A percentile compares a stretch with the other conserved stretches of the same genome.
These are phyloP conservation scores for Diophrys appendiculata DNA, from an alignment of 73 alveolate genomes.

Conservation along the genomic window DNA sequence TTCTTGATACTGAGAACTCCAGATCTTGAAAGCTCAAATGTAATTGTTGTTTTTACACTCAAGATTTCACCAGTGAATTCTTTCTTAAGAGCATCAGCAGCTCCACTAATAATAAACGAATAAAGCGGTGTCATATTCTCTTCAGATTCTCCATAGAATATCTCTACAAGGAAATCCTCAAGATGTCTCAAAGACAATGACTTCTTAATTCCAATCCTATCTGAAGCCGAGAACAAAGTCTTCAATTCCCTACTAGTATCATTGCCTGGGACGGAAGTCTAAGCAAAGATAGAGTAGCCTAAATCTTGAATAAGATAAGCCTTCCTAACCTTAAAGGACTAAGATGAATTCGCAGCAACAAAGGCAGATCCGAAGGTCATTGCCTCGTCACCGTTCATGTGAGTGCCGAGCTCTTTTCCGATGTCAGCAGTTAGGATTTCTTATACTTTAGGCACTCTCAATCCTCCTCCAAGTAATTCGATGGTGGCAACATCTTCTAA, in stretches of 20 bases:
- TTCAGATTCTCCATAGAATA: neutral
- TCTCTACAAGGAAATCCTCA: conserved; percentile 9
- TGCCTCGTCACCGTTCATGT: conserved; percentile 97
- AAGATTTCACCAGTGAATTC: neutral
- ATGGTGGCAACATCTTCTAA: conserved; percentile 75
- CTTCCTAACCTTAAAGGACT: conserved; percentile 54
- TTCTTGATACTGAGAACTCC: conserved; percentile 16
- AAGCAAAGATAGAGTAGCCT: conserved; percentile 3
- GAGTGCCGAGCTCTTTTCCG: conserved; percentile 89
- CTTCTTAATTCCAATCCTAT: conserved; percentile 20
- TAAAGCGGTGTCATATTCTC: conserved; percentile 10
- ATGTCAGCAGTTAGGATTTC: conserved; percentile 65
- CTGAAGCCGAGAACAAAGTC: neutral
- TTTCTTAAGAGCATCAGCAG: neutral
- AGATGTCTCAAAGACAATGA: conserved; percentile 2
- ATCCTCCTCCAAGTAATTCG: conserved; percentile 97
- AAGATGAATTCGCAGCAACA: conserved; percentile 87
- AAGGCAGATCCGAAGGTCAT: conserved; percentile 97
- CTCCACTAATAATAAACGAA: neutral
- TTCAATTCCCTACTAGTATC: conserved; percentile 3
- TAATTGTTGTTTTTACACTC: neutral
- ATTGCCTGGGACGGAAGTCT: conserved; percentile 5
- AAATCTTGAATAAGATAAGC: conserved; percentile 30
- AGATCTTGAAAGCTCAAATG: conserved; percentile 7
- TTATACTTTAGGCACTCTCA: conserved; percentile 93